These are phyloP conservation scores for Stygiomarasmius scandens DNA, from an alignment of 1,284 basidiomycete genomes.

Conservation along the genomic window DNA sequence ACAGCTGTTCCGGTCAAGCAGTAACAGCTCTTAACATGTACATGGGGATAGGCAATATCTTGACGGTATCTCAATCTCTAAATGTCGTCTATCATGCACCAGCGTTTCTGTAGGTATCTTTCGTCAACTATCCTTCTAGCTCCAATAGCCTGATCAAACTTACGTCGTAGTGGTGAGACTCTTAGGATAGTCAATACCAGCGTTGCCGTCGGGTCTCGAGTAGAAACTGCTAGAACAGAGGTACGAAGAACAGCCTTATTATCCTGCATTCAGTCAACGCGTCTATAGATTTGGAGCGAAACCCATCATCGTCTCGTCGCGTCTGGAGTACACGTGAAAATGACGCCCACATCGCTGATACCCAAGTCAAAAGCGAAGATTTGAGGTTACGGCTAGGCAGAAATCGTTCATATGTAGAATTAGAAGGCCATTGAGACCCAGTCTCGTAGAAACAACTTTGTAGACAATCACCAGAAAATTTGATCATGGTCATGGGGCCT, in stretches of 20 bases:
- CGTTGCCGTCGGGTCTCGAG: constrained; percentile 11
- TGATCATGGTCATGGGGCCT: too few species aligned
- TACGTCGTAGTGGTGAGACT: constrained; percentile 12
- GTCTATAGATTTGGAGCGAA: constrained; percentile 16
- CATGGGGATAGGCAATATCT: background rate
- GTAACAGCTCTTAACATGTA: constrained; percentile 5
- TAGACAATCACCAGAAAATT: too few species aligned
- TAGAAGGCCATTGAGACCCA: too few species aligned
- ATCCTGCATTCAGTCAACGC: too few species aligned
- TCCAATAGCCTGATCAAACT: background rate
- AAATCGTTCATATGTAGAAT: background rate
- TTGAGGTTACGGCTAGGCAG: background rate
- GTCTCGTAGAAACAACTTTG: too few species aligned
- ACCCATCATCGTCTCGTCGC: constrained; percentile 12
- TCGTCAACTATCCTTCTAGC: background rate
- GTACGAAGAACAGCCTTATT: background rate
- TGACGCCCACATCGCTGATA: too few species aligned
- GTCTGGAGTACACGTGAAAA: constrained; percentile 13
- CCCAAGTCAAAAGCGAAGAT: background rate
- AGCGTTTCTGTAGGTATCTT: constrained; percentile 33
- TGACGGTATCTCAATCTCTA: constrained; percentile 40
- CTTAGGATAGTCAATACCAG: constrained; percentile 12
- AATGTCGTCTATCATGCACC: constrained; percentile 43
- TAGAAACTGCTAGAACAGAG: constrained; percentile 7
- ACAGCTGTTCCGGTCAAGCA: constrained; percentile 19